Evolutionary conservation across 169 alveolate genomes (phyloP).

Genomic region (Babesia caballi): DNA sequence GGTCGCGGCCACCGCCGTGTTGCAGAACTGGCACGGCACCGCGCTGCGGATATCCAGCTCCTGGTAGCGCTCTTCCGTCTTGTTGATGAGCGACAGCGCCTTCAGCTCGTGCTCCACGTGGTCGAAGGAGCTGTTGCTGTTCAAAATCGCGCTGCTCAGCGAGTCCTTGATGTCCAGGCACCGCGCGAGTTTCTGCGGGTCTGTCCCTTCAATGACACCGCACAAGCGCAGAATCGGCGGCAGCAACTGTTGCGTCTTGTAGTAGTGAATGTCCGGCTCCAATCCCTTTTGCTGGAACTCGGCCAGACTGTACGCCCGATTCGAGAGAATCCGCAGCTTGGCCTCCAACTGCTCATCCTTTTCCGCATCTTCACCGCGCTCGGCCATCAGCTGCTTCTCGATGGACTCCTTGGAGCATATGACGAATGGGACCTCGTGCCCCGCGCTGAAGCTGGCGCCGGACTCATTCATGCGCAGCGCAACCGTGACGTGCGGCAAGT

Average conservation of each 20-base stretch:
- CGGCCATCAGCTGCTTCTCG: not conserved
- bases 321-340: slow-evolving; percentile 66
- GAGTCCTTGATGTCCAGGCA: slow-evolving; percentile 42
- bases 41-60: slow-evolving; percentile 49
- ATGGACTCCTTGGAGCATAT: slow-evolving; percentile 80
- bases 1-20: slow-evolving; percentile 32
- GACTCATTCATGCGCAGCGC: slow-evolving; percentile 86
- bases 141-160: not conserved
- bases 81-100: slow-evolving; percentile 55
- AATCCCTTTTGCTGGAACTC: slow-evolving; percentile 82
- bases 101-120: slow-evolving; percentile 58
- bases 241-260: slow-evolving; percentile 88
- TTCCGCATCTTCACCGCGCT: slow-evolving; percentile 29
- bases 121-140: slow-evolving; percentile 21
- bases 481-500: slow-evolving; percentile 91
- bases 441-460: slow-evolving; percentile 83
- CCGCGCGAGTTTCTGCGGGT: slow-evolving; percentile 72
- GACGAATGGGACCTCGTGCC: slow-evolving; percentile 89
- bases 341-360: slow-evolving; percentile 3
- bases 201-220: slow-evolving; percentile 87
- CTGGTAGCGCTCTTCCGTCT: slow-evolving; percentile 39
- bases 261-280: slow-evolving; percentile 85
- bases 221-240: slow-evolving; percentile 89
- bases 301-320: slow-evolving; percentile 85
- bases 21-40: slow-evolving; percentile 58